Evolutionary conservation across 441 rosid species (phyloP).

Genomic region (Populus tomentosa): DNA sequence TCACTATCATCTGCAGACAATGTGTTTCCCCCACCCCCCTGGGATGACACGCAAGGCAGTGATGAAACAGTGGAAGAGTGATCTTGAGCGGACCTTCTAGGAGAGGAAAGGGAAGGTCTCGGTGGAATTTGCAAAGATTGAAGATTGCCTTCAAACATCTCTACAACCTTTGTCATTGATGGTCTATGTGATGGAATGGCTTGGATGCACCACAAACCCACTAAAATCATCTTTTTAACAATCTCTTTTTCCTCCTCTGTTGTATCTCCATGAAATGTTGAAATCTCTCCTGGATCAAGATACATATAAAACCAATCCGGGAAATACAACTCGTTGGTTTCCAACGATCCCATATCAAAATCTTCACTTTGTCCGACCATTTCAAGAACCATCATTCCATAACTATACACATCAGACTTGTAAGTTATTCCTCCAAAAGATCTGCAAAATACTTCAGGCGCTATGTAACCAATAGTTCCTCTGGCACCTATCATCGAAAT

Average conservation of each 20-base stretch:
- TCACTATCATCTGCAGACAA: neutral
- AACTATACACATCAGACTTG: slow-evolving; percentile 26
- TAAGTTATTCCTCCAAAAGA: neutral
- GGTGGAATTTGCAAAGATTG: slow-evolving; percentile 25
- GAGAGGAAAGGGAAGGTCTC: neutral
- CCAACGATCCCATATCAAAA: neutral
- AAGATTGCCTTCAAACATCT: slow-evolving; percentile 26
- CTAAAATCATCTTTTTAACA: slow-evolving; percentile 21
- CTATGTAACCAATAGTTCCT: no score
- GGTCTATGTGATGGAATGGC: slow-evolving; percentile 28
- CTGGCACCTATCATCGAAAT: no score
- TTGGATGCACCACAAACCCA: slow-evolving; percentile 41
- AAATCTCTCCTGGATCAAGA: neutral
- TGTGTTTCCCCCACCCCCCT: neutral
- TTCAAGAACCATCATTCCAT: slow-evolving; percentile 36
- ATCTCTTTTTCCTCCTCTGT: slow-evolving; percentile 18
- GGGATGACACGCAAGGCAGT: neutral
- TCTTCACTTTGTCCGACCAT: slow-evolving; percentile 20
- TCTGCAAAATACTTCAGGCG: neutral
- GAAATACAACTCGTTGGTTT: neutral
- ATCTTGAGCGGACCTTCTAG: neutral
- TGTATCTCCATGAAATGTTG: neutral
- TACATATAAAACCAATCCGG: neutral
- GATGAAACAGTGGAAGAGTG: neutral
- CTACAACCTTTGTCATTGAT: slow-evolving; percentile 25